Conservation (phyloP, 2,329 filamentous ascomycete species). For the Aurifilum marmelostoma region DNA sequence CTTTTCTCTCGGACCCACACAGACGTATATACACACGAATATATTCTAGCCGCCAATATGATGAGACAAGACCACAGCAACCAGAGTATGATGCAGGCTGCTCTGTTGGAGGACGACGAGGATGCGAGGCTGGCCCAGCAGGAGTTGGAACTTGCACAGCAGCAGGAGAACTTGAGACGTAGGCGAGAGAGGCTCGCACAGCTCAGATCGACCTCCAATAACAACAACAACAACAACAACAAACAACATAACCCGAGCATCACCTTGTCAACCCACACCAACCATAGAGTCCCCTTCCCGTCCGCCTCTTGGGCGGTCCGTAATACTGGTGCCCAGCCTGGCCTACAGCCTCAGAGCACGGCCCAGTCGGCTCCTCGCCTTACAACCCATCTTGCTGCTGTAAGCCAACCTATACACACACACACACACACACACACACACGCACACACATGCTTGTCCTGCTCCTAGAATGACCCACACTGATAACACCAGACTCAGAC, state of each 20-base stretch:
- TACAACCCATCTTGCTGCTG: conserved; percentile 17
- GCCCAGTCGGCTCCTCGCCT: conserved; percentile 16
- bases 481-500: neutral
- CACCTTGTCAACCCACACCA: conserved; percentile 7
- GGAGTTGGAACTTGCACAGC: conserved; percentile 1
- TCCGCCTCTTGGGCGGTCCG: conserved; percentile 15
- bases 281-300: conserved; percentile 10
- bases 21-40: no score
- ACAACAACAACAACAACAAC: neutral
- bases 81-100: neutral
- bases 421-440: neutral
- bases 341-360: conserved; percentile 16
- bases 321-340: conserved; percentile 12
- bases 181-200: neutral
- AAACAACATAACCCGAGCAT: neutral
- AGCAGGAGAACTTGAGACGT: neutral
- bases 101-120: neutral
- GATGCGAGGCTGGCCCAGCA: neutral
- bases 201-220: neutral
- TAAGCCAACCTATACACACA: conserved; percentile 14
- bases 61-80: conserved; percentile 21
- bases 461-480: conserved; percentile 9
- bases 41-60: conserved; percentile 2
- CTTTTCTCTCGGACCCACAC: neutral
- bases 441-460: neutral